Evolutionary conservation across 495 filamentous ascomycete species (phyloP).

Genomic region (Chaetomium fimeti): DNA sequence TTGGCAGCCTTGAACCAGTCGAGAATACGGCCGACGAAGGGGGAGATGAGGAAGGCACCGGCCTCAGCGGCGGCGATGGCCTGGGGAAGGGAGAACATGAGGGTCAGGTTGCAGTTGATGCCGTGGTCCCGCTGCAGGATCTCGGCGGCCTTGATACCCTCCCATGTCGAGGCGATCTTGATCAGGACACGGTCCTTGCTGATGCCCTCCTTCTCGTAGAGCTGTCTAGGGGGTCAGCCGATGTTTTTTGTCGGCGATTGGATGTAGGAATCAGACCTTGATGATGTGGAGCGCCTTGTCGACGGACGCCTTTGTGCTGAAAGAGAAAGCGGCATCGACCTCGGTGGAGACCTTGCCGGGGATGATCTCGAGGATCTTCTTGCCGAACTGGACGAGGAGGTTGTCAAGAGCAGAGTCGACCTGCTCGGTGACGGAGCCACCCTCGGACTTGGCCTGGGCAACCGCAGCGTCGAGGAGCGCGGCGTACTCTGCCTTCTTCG

Average conservation of each 20-base stretch:
- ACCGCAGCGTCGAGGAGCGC: conserved; percentile 85
- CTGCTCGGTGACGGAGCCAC: conserved; percentile 66
- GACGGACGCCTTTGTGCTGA: conserved; percentile 87
- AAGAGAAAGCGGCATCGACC: conserved; percentile 95
- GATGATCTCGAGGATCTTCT: conserved; percentile 93
- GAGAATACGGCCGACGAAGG: conserved; percentile 98
- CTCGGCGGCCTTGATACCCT: conserved; percentile 97
- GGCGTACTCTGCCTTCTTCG: conserved; percentile 97
- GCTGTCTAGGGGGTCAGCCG: conserved; percentile 48
- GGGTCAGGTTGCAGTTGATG: conserved; percentile 97
- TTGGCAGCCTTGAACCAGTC: conserved; percentile 98
- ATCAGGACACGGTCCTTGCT: conserved; percentile 91
- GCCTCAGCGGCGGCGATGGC: conserved; percentile 96
- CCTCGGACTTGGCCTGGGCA: conserved; percentile 76
- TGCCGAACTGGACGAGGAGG: conserved; percentile 96
- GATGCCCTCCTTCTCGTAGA: conserved; percentile 90
- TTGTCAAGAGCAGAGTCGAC: conserved; percentile 83
- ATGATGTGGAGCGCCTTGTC: conserved; percentile 98
- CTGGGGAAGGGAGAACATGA: conserved; percentile 96
- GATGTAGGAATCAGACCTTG: conserved; percentile 59
- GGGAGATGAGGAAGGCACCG: conserved; percentile 96
- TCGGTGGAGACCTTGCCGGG: conserved; percentile 98
- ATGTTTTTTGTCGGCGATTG: not conserved
- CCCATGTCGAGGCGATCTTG: conserved; percentile 86
- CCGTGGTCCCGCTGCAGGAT: conserved; percentile 89